Evolutionary conservation across 23 red algal genomes (phyloP).

Genomic region (Gracilaria vermiculophylla): DNA sequence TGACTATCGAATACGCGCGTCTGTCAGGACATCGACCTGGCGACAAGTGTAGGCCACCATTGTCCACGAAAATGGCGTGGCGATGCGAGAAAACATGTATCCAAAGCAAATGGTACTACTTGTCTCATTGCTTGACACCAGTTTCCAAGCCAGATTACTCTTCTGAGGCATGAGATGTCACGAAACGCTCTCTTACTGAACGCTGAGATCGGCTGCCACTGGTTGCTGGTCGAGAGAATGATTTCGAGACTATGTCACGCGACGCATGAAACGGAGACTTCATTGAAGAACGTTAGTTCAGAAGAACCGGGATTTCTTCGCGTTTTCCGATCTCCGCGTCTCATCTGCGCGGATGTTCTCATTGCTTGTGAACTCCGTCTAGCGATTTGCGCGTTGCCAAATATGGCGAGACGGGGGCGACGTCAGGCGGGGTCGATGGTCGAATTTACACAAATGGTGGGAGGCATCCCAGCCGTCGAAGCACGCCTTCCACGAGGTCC

Average conservation of each 20-base stretch:
- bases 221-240: background rate
- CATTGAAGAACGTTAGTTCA: conserved; percentile 2
- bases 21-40: too few species aligned
- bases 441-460: too few species aligned
- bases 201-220: background rate
- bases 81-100: background rate
- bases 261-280: conserved; percentile 33
- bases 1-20: too few species aligned
- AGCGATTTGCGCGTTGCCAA: conserved; percentile 30
- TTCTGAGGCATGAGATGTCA: background rate
- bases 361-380: conserved; percentile 1
- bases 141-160: background rate
- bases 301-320: conserved; percentile 30
- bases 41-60: too few species aligned
- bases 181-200: background rate
- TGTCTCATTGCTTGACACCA: background rate
- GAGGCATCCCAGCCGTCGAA: too few species aligned
- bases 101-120: background rate
- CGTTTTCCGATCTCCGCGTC: conserved; percentile 10
- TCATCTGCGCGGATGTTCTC: background rate
- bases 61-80: background rate
- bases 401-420: background rate
- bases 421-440: too few species aligned
- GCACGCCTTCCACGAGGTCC: too few species aligned
- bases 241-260: background rate